These are phyloP conservation scores for Suillus placidus DNA, from an alignment of 768 basidiomycete genomes.

Conservation along the genomic window DNA sequence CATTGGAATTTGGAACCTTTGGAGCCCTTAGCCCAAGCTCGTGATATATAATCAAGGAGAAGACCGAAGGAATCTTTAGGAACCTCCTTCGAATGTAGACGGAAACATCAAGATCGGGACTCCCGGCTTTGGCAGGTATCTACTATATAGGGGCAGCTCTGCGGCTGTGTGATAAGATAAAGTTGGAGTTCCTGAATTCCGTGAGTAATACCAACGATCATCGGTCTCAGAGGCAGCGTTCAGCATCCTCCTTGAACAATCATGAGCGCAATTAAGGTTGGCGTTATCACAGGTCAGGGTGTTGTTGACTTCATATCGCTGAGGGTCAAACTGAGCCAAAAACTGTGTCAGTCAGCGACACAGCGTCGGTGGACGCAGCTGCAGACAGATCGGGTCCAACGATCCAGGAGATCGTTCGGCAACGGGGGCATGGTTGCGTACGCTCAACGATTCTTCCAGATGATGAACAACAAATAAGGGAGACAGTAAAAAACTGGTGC, in stretches of 20 bases:
- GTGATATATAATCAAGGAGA: conserved; percentile 21
- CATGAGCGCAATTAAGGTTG: conserved; percentile 28
- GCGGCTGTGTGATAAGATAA: background rate
- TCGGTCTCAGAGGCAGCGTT: too few relatives aligned
- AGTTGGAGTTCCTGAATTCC: background rate
- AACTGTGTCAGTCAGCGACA: conserved; percentile 65
- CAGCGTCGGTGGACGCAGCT: conserved; percentile 49
- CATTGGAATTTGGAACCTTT: conserved; percentile 34
- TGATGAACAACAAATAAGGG: conserved; percentile 54
- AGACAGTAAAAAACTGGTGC: conserved; percentile 49
- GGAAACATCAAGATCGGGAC: too few relatives aligned
- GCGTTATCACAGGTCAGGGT: conserved; percentile 32
- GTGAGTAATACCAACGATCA: background rate
- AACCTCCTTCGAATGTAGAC: too few relatives aligned
- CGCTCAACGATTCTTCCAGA: conserved; percentile 63
- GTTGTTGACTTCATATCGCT: background rate
- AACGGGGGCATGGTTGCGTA: conserved; percentile 40
- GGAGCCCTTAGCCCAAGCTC: conserved; percentile 61
- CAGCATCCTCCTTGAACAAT: background rate
- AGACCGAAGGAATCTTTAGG: conserved; percentile 27
- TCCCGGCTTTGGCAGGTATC: too few relatives aligned
- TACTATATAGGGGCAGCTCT: background rate
- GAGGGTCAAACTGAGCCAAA: background rate
- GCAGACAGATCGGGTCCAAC: conserved; percentile 69
- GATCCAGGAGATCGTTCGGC: conserved; percentile 52